Percentiles rank a stretch among this genome's conserved stretches.
These are phyloP conservation scores for Metschnikowia corniflorae DNA, from an alignment of 805 yeast species.

Conservation along the genomic window DNA sequence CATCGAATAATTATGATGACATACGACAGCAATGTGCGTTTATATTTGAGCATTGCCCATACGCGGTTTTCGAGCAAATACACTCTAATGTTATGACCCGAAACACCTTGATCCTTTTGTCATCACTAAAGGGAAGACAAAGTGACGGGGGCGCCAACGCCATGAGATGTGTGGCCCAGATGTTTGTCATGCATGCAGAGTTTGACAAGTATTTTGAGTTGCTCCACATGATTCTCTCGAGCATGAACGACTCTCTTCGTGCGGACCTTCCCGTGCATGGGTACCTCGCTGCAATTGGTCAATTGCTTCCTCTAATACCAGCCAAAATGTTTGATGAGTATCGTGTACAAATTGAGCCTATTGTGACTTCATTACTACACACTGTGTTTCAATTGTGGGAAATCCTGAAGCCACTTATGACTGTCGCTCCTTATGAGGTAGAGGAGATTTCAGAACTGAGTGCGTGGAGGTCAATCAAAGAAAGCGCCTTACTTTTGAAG, in stretches of 20 bases:
- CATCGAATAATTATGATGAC: constrained; percentile 74
- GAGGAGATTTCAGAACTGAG: constrained; percentile 26
- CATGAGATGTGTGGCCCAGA: constrained; percentile 46
- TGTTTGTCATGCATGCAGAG: constrained; percentile 7
- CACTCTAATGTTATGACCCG: background rate
- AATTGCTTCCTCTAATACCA: constrained; percentile 1
- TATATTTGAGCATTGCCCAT: constrained; percentile 12
- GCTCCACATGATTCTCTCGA: constrained; percentile 2
- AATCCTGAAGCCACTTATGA: constrained; percentile 44
- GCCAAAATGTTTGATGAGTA: constrained; percentile 1
- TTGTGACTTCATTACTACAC: constrained; percentile 18
- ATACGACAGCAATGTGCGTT: constrained; percentile 40
- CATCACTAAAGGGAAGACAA: constrained; percentile 51
- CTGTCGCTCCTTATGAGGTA: constrained; percentile 46
- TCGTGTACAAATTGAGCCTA: constrained; percentile 1
- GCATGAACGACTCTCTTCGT: constrained; percentile 19
- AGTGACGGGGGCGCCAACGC: constrained; percentile 80
- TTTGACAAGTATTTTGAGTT: constrained; percentile 4
- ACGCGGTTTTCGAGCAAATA: constrained; percentile 1
- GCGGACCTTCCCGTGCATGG: constrained; percentile 58
- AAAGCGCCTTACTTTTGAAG: constrained; percentile 56
- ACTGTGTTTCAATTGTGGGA: constrained; percentile 40
- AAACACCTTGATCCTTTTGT: constrained; percentile 21
- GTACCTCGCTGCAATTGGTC: constrained; percentile 47
- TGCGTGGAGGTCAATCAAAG: constrained; percentile 35